Percentiles rank a stretch among this genome's conserved stretches.
Conservation (phyloP, 768 basidiomycete species). For the Rhizopogon vulgaris region DNA sequence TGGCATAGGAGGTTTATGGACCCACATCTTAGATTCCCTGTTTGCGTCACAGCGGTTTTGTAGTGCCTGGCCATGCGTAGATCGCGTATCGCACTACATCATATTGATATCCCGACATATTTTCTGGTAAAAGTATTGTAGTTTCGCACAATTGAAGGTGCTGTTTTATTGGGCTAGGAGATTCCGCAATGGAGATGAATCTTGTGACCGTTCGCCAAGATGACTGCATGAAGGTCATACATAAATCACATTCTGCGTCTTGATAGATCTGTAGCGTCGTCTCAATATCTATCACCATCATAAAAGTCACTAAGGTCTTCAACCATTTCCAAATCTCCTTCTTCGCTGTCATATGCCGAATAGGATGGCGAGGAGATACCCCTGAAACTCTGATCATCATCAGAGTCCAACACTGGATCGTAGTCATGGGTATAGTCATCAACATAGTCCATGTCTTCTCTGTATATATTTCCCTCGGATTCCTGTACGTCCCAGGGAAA, state of each 20-base stretch:
- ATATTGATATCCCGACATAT: not conserved
- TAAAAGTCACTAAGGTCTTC: not conserved
- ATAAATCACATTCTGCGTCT: not conserved
- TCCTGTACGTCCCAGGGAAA: constrained; percentile 3
- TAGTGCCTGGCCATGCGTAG: constrained; percentile 37
- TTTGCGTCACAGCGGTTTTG: constrained; percentile 26
- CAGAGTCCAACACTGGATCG: not conserved
- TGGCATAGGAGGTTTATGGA: constrained; percentile 14
- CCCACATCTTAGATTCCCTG: constrained; percentile 3
- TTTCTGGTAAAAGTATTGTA: constrained; percentile 25
- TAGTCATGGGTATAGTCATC: not conserved
- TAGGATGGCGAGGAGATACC: not conserved
- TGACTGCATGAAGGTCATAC: not conserved
- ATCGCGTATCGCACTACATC: not conserved
- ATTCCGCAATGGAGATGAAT: no score
- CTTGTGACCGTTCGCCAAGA: no score
- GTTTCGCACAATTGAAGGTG: constrained; percentile 1
- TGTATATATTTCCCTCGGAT: not conserved
- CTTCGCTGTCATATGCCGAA: constrained; percentile 5
- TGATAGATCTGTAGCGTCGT: not conserved
- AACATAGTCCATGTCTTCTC: constrained; percentile 3
- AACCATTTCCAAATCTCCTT: constrained; percentile 1
- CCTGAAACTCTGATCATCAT: not conserved
- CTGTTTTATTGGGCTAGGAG: not conserved
- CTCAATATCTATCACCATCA: not conserved